Conservation (phyloP, 2,329 filamentous ascomycete genomes). For the Ascomycota sp. region DNA sequence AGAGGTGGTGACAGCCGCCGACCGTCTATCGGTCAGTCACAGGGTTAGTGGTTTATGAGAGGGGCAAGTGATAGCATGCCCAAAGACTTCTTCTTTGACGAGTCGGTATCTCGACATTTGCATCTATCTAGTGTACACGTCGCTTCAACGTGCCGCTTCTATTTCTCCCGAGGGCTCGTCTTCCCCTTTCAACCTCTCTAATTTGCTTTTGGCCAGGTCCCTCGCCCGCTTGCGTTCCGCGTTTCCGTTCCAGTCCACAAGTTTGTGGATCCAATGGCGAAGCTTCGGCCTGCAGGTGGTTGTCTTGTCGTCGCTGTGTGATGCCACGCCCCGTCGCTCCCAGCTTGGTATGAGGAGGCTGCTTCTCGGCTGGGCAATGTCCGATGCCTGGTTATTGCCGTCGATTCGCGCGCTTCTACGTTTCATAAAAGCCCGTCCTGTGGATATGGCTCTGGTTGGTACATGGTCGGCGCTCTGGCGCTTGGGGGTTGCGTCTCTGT, state of each 20-base stretch:
- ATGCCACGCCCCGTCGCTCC: not conserved
- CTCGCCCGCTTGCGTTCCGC: not conserved
- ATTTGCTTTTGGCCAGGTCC: conserved; percentile 1
- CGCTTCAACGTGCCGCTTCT: no score
- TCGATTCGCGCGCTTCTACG: conserved; percentile 4
- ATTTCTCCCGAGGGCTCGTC: no score
- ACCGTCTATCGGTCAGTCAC: no score
- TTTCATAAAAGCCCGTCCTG: conserved; percentile 8
- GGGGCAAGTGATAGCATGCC: no score
- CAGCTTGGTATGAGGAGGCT: not conserved
- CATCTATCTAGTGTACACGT: no score
- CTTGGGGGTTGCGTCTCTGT: not conserved
- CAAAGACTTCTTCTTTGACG: no score
- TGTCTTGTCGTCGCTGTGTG: not conserved
- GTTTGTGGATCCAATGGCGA: conserved; percentile 4
- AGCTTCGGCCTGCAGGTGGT: conserved; percentile 2
- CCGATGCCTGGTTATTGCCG: not conserved
- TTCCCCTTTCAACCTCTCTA: not conserved
- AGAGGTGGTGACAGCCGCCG: no score
- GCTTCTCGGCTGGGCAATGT: not conserved
- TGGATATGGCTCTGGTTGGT: conserved; percentile 7
- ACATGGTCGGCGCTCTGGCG: not conserved
- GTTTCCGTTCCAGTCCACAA: conserved; percentile 2
- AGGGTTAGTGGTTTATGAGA: no score
- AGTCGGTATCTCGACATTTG: no score